Conservation (phyloP, 441 rosid genomes). For the Croton laevigatus region DNA sequence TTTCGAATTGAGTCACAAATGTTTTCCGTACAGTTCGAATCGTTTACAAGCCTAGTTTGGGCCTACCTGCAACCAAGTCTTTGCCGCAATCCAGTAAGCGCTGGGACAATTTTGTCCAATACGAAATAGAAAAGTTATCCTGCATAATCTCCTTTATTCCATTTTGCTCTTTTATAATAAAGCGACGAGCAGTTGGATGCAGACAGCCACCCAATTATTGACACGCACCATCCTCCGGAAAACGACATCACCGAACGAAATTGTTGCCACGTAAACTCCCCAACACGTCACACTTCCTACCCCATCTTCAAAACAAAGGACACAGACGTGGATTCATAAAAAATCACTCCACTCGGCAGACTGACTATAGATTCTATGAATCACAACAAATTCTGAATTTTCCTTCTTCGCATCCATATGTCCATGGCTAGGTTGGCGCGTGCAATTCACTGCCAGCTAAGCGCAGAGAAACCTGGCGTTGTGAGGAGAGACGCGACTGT, state of each 20-base stretch:
- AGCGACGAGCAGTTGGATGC: slow-evolving; percentile 11
- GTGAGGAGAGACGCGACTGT: slow-evolving; percentile 30
- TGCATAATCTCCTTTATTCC: not conserved
- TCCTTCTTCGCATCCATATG: too few relatives aligned
- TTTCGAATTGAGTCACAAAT: too few relatives aligned
- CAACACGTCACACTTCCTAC: not conserved
- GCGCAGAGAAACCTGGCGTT: slow-evolving; percentile 20
- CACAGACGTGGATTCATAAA: slow-evolving; percentile 29
- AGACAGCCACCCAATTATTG: not conserved
- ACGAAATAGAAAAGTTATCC: too few relatives aligned
- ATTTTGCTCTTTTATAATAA: not conserved
- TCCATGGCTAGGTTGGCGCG: slow-evolving; percentile 37
- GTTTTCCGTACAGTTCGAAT: too few relatives aligned
- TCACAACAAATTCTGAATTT: too few relatives aligned
- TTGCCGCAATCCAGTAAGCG: too few relatives aligned
- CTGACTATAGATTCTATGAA: too few relatives aligned
- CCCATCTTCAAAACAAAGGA: not conserved
- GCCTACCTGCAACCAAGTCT: not conserved
- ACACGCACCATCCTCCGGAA: slow-evolving; percentile 10
- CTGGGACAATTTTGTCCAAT: too few relatives aligned
- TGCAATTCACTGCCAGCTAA: slow-evolving; percentile 42
- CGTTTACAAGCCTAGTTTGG: too few relatives aligned
- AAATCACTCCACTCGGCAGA: too few relatives aligned
- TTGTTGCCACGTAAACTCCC: slow-evolving; percentile 21
- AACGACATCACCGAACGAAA: slow-evolving; percentile 28